Conservation (phyloP, 2,329 filamentous ascomycete genomes). For the Chrysoporthe cubensis region DNA sequence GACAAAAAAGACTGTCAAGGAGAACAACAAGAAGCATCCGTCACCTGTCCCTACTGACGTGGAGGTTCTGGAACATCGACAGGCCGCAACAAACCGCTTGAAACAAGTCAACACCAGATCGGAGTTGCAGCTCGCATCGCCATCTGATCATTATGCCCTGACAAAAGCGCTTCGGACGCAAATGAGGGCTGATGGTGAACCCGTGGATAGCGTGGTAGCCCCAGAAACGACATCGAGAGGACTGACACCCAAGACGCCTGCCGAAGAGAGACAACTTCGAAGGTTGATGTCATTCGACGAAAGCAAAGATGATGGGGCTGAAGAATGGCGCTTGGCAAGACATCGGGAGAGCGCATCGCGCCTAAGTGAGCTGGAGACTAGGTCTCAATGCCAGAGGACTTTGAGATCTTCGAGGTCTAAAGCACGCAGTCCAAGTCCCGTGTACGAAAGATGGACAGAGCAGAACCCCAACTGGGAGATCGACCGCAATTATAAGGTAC, state of each 20-base stretch:
- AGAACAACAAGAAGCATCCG: neutral
- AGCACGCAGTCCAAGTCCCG: slow-evolving; percentile 24
- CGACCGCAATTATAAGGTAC: slow-evolving; percentile 52
- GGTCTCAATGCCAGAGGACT: slow-evolving; percentile 30
- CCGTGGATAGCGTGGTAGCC: neutral
- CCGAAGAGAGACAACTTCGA: slow-evolving; percentile 10
- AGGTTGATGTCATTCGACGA: slow-evolving; percentile 12
- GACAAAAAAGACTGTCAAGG: neutral
- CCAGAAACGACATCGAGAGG: neutral
- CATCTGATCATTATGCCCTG: neutral
- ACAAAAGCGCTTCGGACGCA: slow-evolving; percentile 12
- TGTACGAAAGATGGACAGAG: slow-evolving; percentile 51
- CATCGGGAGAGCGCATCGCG: slow-evolving; percentile 4
- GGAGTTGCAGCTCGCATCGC: neutral
- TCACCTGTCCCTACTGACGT: neutral
- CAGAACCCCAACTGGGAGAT: slow-evolving; percentile 55
- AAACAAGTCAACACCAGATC: neutral
- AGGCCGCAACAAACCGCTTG: neutral
- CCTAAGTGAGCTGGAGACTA: neutral
- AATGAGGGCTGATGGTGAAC: slow-evolving; percentile 14
- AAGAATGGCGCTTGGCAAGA: neutral
- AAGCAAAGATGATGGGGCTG: neutral
- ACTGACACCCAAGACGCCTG: slow-evolving; percentile 7
- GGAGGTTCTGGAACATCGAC: slow-evolving; percentile 9
- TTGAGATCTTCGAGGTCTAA: slow-evolving; percentile 14